Evolutionary conservation across 345 rosid species (phyloP), one percentile per base, ranked within the genome.

Genomic region (Xanthoceras sorbifolium): DNA sequence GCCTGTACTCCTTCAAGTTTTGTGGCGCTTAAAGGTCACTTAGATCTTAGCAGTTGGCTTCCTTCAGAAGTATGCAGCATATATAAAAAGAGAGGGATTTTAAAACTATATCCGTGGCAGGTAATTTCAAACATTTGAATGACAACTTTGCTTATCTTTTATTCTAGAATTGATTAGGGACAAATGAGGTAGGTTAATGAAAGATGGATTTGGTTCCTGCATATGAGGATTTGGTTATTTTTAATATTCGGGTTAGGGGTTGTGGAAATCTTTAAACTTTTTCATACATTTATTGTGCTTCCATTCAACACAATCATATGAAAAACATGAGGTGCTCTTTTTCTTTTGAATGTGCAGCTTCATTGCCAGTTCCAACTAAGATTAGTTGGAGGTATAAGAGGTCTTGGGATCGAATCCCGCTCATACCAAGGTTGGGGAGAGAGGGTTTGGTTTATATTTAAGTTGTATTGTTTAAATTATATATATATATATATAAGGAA

Each of bases 51-150:
- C 85, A 82, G 81, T 67, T 95, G 98, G 99, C 99, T 95, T 87
- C 98, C 98, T 78, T 71, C 82, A 69, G 93, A 90, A 77, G 85
- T 93, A 79, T 91, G 97, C 87, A 80, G 74, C 79, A 80, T 85
- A 72, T 95, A 93, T 85, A 87, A 82, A 77, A 93, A 82, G 85
- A 95, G 72, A 87, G 98, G 98, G 83, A 92, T 95, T 71, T 87
- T 87, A 64, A 88, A 90, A 86, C 85, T 95, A 40, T 92, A 95
- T 84, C 88, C 91, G 61, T 95, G 99, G 99, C 98, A 95, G 99
- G 99, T 95, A 87, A 46, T 23, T 74, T 67, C 64, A 9, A 61
- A 31, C 22, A 57, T 72, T 68, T 67, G 67, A 22, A 55, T 10
- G 14, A 64, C 25, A 46, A n/a, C 20, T 32, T 28, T 44, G 69